Base-by-base conservation (phyloP, 495 filamentous ascomycete species). In the Neurospora tetrasperma region DNA sequence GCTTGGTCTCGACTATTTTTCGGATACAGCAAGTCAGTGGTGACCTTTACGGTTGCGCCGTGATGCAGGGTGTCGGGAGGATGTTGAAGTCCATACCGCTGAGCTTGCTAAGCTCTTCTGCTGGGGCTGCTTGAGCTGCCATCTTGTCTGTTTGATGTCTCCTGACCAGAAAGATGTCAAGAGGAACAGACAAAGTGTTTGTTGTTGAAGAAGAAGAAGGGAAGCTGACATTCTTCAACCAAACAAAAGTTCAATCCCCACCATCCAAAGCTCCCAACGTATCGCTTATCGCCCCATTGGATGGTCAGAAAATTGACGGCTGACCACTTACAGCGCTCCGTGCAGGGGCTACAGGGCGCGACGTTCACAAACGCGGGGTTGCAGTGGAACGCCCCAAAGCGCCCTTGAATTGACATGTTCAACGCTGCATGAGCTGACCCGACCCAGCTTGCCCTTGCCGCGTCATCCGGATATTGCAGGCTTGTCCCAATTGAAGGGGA, bases 71-170 rank as follows among this genome's bases (percentile, higher is more conserved):
- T 42, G 35, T 9, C 42, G 2, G 31, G 6, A 14, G 48, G 40
- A 59, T 20, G 46, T 18, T 43, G 20, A 62, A 69, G 18, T 77
- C 54, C 83, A 72, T 71, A 85, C 83, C 76, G 71, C 76, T 82
- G 73, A 85, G 83, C 81, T 84, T 81, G 69, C 78, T 75, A 6
- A 84, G 81, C 79, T 83, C 80, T 39, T 82, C 82, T 73, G 82
- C 72, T 2, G 83, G 80, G 27, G 74, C 74, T 77, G 74, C 74
- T 77, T 83, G 83, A 70, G 83, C 81, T 73, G 84, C 83, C 84
- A 85, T 85, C 12, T 68, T 77, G 74, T 44, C n/a, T 66, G 14
- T 66, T 12, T 16, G 54, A 38, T 66, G 54, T 18, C 54, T 66
- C 27, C 27, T 38, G 54, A 66, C 54, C 14, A 11, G 23, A 5